Conservation (phyloP, 1,139 yeast species). For the Candida sojae region DNA sequence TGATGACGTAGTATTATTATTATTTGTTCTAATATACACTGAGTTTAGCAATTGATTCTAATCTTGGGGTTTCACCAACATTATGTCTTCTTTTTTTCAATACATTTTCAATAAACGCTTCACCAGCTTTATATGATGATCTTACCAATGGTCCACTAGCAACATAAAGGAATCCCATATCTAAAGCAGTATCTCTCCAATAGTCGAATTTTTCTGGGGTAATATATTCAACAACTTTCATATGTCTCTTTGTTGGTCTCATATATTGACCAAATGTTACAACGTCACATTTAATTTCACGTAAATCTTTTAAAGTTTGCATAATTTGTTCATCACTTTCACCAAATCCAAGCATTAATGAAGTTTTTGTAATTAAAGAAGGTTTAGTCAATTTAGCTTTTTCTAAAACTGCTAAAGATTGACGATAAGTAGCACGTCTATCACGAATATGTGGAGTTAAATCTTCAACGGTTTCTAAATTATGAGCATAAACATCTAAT, state of each 20-base stretch:
- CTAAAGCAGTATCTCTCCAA: constrained; percentile 88
- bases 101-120: constrained; percentile 93
- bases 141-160: constrained; percentile 98
- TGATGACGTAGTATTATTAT: neutral
- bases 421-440: constrained; percentile 93
- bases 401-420: constrained; percentile 73
- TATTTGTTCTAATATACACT: constrained; percentile 1
- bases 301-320: constrained; percentile 72
- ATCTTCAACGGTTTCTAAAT: constrained; percentile 93
- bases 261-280: constrained; percentile 99
- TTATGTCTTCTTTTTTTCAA: constrained; percentile 69
- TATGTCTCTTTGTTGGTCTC: constrained; percentile 98
- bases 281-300: constrained; percentile 82
- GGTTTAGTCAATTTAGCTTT: constrained; percentile 82
- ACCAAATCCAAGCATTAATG: constrained; percentile 95
- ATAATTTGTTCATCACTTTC: constrained; percentile 89
- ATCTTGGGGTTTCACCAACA: constrained; percentile 47
- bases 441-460: constrained; percentile 95
- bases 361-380: constrained; percentile 83
- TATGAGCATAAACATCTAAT: constrained; percentile 95
- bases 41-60: constrained; percentile 27
- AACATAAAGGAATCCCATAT: constrained; percentile 91
- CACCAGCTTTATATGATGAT: constrained; percentile 98
- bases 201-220: constrained; percentile 93
- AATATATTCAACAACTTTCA: constrained; percentile 95